Percentiles rank a stretch among this genome's conserved stretches.
phyloP scores from a whole-genome alignment of 1,284 basidiomycete genomes.

The Cryptococcus floricola region DNA sequence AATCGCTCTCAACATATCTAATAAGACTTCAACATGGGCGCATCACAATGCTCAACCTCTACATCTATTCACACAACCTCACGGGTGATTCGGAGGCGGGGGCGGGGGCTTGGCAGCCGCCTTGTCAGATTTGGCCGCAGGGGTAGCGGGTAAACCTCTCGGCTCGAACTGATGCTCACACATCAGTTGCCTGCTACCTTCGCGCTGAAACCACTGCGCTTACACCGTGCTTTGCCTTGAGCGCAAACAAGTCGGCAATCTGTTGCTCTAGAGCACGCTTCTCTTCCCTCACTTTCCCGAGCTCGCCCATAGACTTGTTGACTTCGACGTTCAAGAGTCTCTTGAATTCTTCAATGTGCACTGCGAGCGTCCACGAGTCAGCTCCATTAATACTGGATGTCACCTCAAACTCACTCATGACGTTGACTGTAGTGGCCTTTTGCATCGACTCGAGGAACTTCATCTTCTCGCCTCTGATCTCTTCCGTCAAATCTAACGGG shows the following conservation, averaged over 20 bases:
- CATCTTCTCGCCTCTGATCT: constrained; percentile 76
- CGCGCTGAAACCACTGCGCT: neutral
- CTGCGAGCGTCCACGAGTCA: constrained; percentile 45
- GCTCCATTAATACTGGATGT: neutral
- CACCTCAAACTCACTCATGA: constrained; percentile 59
- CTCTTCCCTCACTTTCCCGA: constrained; percentile 66
- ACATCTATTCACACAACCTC: neutral
- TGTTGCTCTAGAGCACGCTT: constrained; percentile 64
- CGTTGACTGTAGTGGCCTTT: constrained; percentile 77
- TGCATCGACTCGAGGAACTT: constrained; percentile 87
- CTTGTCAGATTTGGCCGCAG: neutral
- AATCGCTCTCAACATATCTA: too few species aligned
- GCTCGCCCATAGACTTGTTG: constrained; percentile 63
- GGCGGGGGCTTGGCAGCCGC: neutral
- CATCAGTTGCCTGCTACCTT: neutral
- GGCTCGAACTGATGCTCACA: neutral
- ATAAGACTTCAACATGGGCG: too few species aligned
- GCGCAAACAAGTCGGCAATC: constrained; percentile 46
- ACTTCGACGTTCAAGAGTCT: constrained; percentile 50
- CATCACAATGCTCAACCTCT: too few species aligned
- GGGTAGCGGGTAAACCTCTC: neutral
- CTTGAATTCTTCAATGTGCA: constrained; percentile 65
- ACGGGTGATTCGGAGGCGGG: neutral
- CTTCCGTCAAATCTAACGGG: constrained; percentile 63
- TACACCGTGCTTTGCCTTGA: constrained; percentile 42